These are phyloP conservation scores for Populus tomentosa DNA, from an alignment of 441 rosid genomes.

Conservation along the genomic window DNA sequence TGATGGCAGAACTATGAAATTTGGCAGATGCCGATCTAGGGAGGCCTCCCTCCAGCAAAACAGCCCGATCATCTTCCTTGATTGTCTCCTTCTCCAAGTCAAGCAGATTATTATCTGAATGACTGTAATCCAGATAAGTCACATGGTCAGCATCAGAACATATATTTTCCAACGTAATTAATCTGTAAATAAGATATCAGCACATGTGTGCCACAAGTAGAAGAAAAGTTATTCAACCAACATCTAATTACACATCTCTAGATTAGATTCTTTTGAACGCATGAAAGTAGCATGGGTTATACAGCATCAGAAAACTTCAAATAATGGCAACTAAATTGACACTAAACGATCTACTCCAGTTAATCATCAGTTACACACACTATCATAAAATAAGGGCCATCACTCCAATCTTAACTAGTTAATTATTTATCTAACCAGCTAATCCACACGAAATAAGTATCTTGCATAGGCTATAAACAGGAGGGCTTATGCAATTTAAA, in stretches of 20 bases:
- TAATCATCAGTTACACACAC: not conserved
- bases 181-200: not conserved
- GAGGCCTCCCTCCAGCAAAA: constrained; percentile 90
- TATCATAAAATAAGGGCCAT: not conserved
- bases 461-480: not conserved
- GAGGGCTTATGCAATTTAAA: not conserved
- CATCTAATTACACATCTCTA: not conserved
- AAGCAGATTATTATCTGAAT: constrained; percentile 85
- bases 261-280: not conserved
- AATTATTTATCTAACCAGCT: not conserved
- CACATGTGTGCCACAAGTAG: not conserved
- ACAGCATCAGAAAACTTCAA: not conserved
- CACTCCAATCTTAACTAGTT: not conserved
- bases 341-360: not conserved
- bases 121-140: constrained; percentile 42
- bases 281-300: too few relatives aligned
- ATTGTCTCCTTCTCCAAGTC: constrained; percentile 55
- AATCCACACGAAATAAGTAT: not conserved
- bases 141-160: constrained; percentile 10
- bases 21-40: constrained; percentile 69
- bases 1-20: constrained; percentile 54
- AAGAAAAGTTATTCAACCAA: not conserved
- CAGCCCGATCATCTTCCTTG: constrained; percentile 84
- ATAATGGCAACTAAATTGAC: not conserved
- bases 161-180: not conserved